A percentile compares a stretch with the other conserved stretches of the same genome.
phyloP scores from a whole-genome alignment of 352 stramenopile genomes.

The Aphanomyces stellatus region DNA sequence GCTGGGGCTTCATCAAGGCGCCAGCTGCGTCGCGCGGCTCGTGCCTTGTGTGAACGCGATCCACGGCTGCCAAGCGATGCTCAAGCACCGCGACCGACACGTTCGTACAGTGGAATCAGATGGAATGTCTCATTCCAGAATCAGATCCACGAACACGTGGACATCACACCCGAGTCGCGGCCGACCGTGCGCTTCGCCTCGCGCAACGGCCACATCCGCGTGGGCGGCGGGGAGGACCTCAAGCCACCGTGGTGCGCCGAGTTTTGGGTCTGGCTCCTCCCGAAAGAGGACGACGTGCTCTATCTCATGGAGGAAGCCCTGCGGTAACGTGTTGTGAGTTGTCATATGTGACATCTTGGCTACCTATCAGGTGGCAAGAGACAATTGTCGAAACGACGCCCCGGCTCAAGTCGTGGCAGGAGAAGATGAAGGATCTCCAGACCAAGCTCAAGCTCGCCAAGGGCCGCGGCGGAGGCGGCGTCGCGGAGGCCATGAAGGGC shows the following conservation, averaged over 20 bases:
- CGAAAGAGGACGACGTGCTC: constrained; percentile 77
- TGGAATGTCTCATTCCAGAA: constrained; percentile 35
- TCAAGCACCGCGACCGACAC: constrained; percentile 62
- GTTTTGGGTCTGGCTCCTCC: constrained; percentile 68
- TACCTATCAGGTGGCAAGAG: constrained; percentile 19
- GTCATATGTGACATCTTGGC: background rate
- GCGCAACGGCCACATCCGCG: background rate
- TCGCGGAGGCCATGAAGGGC: background rate
- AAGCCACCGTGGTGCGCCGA: constrained; percentile 61
- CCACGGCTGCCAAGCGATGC: constrained; percentile 44
- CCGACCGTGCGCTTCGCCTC: background rate
- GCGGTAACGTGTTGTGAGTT: constrained; percentile 7
- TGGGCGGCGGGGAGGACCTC: constrained; percentile 41
- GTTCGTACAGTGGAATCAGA: constrained; percentile 45
- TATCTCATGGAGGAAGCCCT: constrained; percentile 61
- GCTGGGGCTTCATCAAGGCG: constrained; percentile 31
- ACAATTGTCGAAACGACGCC: background rate
- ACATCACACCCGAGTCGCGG: constrained; percentile 4
- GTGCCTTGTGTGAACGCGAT: constrained; percentile 57
- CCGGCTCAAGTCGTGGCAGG: constrained; percentile 39
- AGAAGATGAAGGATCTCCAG: constrained; percentile 41
- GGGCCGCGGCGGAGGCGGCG: constrained; percentile 13
- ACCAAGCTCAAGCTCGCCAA: constrained; percentile 28
- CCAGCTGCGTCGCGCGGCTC: constrained; percentile 52
- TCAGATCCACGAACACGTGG: constrained; percentile 19